Base-by-base conservation (phyloP, 2,329 filamentous ascomycete species). In the Calonectria pteridis region DNA sequence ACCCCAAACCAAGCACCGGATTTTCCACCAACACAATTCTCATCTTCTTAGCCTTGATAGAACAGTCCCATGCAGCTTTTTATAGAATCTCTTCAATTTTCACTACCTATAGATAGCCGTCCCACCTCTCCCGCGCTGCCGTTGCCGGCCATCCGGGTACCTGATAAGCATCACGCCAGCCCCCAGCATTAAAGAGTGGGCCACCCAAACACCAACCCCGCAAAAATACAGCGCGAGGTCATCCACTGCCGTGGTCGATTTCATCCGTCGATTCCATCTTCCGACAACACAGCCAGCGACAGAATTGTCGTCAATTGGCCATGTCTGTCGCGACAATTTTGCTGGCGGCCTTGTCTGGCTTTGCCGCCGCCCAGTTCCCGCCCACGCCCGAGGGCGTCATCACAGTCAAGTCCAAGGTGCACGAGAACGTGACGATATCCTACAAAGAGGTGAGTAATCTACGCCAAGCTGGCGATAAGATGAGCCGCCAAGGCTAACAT, bases 351-450 rank as follows among this genome's bases (percentile, higher is more conserved):
- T 63, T 69, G 35, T 58, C 66, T 18, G 37, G 72, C 43, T 13
- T 73, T 9, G 68, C 65, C 4, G 20, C 46, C 16, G 77, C 77
- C 18, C 79, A 81, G 20, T 81, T 80, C 29, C 78, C 79, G 20
- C 77, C 77, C 1, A 46, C 67, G 23, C 79, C 77, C 6, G 55
- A 71, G 35, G 69, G 75, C n/a, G 65, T 77, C 9, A 63, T 65
- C 16, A 70, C 73, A 6, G 73, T 75, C 6, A 73, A 73, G 23
- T 75, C 73, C 35, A 75, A 69, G 29, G 59, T 75, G 13, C 71
- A 77, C 59, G 76, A 73, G n/a, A 69, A 73, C 14, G 71, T 77
- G 35, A 75, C 71, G n/a, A 73, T 77, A 14, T 75, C 73, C 65
- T 77, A 75, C 53, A 77, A 77, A 76, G 74, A 73, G 23, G 74